These are phyloP conservation scores for Epithele typhae DNA, from an alignment of 768 basidiomycete species.

Conservation along the genomic window DNA sequence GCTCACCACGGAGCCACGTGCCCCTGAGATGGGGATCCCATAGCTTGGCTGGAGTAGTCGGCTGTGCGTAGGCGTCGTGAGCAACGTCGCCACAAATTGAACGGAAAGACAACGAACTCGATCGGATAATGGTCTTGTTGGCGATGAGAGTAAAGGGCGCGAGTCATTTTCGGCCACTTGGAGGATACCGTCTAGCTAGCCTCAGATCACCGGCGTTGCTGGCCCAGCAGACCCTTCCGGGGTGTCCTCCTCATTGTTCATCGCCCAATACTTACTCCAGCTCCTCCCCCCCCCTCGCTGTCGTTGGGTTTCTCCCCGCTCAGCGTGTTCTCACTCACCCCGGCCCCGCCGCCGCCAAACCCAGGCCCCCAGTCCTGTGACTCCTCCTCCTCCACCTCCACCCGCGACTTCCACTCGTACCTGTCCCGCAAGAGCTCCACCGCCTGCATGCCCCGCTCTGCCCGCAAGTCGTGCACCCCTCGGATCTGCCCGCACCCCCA, in stretches of 20 bases:
- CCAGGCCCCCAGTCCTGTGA: conserved; percentile 71
- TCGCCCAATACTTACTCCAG: conserved; percentile 27
- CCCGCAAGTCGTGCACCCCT: conserved; percentile 67
- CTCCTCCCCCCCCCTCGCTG: conserved; percentile 29
- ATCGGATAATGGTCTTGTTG: too few relatives aligned
- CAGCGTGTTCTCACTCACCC: conserved; percentile 25
- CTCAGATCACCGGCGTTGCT: conserved; percentile 2
- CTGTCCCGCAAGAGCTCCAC: conserved; percentile 74
- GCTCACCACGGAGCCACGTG: too few relatives aligned
- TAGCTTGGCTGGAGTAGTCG: too few relatives aligned
- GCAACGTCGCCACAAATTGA: too few relatives aligned
- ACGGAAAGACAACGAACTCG: too few relatives aligned
- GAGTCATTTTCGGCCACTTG: too few relatives aligned
- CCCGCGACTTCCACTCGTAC: conserved; percentile 81
- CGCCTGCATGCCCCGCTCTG: conserved; percentile 72
- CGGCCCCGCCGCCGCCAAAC: background rate
- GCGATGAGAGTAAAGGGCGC: too few relatives aligned
- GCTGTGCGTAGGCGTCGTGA: too few relatives aligned
- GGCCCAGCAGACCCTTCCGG: conserved; percentile 30
- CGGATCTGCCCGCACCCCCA: conserved; percentile 63
- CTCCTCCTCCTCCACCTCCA: conserved; percentile 74
- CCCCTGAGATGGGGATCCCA: too few relatives aligned
- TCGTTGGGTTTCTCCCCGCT: conserved; percentile 24
- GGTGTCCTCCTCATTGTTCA: conserved; percentile 23
- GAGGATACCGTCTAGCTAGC: too few relatives aligned